These are phyloP conservation scores for Hypomontagnella submonticulosa DNA, from an alignment of 495 filamentous ascomycete species.

Conservation along the genomic window DNA sequence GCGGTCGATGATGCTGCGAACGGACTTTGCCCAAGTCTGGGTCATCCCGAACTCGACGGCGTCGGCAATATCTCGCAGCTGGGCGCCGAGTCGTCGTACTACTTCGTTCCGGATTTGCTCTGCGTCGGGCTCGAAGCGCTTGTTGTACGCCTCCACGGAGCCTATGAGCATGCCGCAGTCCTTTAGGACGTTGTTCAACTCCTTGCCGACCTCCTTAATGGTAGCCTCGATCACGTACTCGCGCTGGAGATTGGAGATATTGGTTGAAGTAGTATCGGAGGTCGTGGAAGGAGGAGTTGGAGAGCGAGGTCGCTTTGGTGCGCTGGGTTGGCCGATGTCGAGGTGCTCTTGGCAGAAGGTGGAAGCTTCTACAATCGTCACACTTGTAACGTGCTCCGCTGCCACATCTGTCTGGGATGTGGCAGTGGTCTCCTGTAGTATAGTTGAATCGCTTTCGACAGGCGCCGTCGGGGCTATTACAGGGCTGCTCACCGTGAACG, in stretches of 20 bases:
- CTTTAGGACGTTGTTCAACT: neutral
- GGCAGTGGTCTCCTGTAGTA: neutral
- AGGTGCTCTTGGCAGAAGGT: neutral
- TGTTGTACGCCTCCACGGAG: neutral
- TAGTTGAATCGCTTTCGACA: neutral
- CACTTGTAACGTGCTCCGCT: neutral
- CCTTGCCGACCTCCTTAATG: neutral
- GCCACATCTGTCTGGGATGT: neutral
- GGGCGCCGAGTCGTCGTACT: neutral
- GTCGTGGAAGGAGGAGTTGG: neutral
- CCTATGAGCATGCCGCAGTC: constrained; percentile 6
- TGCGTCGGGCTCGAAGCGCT: constrained; percentile 5
- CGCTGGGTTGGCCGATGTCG: neutral
- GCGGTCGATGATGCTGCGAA: neutral
- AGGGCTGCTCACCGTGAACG: neutral
- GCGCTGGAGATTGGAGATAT: neutral
- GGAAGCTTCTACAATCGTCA: constrained; percentile 3
- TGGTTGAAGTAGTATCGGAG: neutral
- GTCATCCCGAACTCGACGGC: neutral
- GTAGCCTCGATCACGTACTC: constrained; percentile 13
- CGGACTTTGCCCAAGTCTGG: neutral
- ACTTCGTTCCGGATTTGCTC: neutral
- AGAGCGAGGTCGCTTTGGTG: neutral
- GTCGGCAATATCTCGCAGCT: constrained; percentile 12
- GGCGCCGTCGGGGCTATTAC: neutral